A percentile compares a stretch with the other conserved stretches of the same genome.
Evolutionary conservation across 176 grass and related monocot species (phyloP).

Genomic region (Elaeis guineensis): DNA sequence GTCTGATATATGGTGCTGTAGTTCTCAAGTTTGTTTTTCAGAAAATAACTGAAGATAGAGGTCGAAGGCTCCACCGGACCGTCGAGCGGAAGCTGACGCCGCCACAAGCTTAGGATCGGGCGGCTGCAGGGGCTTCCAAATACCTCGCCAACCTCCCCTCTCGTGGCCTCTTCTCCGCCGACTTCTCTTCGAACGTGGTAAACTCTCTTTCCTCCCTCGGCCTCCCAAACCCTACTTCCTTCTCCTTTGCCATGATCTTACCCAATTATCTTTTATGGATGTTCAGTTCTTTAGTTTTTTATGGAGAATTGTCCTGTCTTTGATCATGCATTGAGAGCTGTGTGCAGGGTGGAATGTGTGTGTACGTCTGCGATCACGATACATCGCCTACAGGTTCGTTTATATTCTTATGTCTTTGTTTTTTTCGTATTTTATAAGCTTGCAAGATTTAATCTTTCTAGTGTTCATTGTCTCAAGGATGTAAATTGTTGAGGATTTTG

Average conservation of each 20-base stretch:
- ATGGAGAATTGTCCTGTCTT: too few species aligned
- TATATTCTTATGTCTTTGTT: slow-evolving; percentile 27
- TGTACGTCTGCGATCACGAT: slow-evolving; percentile 31
- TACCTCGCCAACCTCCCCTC: slow-evolving; percentile 19
- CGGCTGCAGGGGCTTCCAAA: slow-evolving; percentile 3
- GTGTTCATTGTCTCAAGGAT: slow-evolving; percentile 17
- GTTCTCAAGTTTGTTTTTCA: too few species aligned
- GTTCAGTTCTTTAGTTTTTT: neutral
- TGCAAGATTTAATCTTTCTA: slow-evolving; percentile 2
- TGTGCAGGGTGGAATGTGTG: slow-evolving; percentile 31
- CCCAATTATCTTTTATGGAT: too few species aligned
- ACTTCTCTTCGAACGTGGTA: slow-evolving; percentile 19
- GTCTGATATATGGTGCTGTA: too few species aligned
- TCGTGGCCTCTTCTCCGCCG: slow-evolving; percentile 6
- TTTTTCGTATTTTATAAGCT: slow-evolving; percentile 10
- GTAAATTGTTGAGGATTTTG: slow-evolving; percentile 20
- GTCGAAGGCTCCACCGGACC: too few species aligned
- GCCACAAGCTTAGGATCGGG: neutral
- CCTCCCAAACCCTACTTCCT: neutral
- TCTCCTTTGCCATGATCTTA: neutral
- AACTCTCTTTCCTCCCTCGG: too few species aligned
- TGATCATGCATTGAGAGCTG: neutral
- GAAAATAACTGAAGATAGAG: too few species aligned
- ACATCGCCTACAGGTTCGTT: slow-evolving; percentile 38
- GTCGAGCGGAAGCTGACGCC: neutral